phyloP scores from a whole-genome alignment of 2,329 filamentous ascomycete species.

The Gnomoniopsis smithogilvyi region DNA sequence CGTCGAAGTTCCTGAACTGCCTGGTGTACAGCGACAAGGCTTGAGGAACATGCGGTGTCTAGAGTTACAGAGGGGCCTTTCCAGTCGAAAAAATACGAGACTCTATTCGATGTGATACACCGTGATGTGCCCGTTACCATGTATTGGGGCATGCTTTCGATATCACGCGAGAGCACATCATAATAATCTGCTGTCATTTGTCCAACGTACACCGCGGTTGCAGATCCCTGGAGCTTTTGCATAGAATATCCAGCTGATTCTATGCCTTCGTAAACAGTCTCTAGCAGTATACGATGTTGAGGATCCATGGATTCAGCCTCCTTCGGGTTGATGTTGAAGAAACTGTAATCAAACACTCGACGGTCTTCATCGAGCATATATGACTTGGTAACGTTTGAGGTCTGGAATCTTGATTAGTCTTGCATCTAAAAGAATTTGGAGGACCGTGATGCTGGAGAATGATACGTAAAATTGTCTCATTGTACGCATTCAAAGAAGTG shows the following conservation, averaged over 20 bases:
- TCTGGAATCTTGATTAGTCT: not conserved
- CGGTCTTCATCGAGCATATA: not conserved
- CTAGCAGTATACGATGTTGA: slow-evolving; percentile 14
- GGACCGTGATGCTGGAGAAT: not conserved
- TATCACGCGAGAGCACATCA: slow-evolving; percentile 5
- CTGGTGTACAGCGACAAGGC: slow-evolving; percentile 35
- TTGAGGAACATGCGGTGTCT: slow-evolving; percentile 41
- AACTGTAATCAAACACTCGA: slow-evolving; percentile 22
- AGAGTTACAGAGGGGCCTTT: slow-evolving; percentile 36
- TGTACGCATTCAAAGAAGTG: no score
- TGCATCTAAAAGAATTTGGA: not conserved
- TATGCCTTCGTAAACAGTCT: slow-evolving; percentile 22
- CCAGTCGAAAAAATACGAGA: slow-evolving; percentile 39
- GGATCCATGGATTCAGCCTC: slow-evolving; percentile 22
- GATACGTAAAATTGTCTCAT: no score
- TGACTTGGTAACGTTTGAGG: not conserved
- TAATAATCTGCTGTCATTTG: not conserved
- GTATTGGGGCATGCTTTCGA: slow-evolving; percentile 23
- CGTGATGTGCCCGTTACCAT: slow-evolving; percentile 29
- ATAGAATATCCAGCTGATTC: slow-evolving; percentile 21
- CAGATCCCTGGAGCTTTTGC: slow-evolving; percentile 16
- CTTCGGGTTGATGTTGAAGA: slow-evolving; percentile 23
- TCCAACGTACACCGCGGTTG: slow-evolving; percentile 20
- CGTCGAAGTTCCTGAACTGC: slow-evolving; percentile 31
- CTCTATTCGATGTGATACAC: slow-evolving; percentile 31